Base-by-base conservation (phyloP, 2,329 filamentous ascomycete species). In the Aspergillus sp. region DNA sequence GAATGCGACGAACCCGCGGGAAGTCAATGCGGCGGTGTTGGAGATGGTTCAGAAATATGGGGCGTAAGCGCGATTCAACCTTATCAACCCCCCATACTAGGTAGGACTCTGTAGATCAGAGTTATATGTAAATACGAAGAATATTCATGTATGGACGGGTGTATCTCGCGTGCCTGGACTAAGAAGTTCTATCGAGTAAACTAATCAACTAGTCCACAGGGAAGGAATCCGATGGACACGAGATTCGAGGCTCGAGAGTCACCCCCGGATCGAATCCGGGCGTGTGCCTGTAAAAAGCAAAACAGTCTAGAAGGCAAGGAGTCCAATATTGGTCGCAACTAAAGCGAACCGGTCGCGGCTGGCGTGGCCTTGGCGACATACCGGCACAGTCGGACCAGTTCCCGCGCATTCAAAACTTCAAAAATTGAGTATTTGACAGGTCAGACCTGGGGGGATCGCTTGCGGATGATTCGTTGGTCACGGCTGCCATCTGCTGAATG, bases 1-100 rank as follows among this genome's bases (percentile, higher is more conserved):
- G 62, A 81, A 76, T 58, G 77, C 74, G 8, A 78, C 78, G 4
- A 75, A 82, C 68, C 80, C 81, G 1, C 70, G 72, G 6, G 78
- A 81, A 59, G 79, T 85, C 8, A 67, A 73, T 39, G 44, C 58
- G 17, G 67, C 69, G 5, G 55, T 71, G 38, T 36, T 69, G 50
- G 59, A 64, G 3, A 68, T 73, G 61, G 67, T 74, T 17, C 64
- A 50, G 8, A 71, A 70, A 54, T 68, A 73, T 41, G 61, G 32
- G 13, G 17, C 39, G n/a, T 50, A 36, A 50, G 27, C 27, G 27
- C 27, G 27, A 30, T 27, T 27, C 25, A 27, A 27, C 25, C 25
- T 27, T 27, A 11, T 11, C 10, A 11, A 30, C 8, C 27, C 27
- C 27, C 27, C 10, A 11, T 30, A 30, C 27, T 30, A 11, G 10